phyloP scores from a whole-genome alignment of 2,329 filamentous ascomycete species.

The Orbilia blumenaviensis region DNA sequence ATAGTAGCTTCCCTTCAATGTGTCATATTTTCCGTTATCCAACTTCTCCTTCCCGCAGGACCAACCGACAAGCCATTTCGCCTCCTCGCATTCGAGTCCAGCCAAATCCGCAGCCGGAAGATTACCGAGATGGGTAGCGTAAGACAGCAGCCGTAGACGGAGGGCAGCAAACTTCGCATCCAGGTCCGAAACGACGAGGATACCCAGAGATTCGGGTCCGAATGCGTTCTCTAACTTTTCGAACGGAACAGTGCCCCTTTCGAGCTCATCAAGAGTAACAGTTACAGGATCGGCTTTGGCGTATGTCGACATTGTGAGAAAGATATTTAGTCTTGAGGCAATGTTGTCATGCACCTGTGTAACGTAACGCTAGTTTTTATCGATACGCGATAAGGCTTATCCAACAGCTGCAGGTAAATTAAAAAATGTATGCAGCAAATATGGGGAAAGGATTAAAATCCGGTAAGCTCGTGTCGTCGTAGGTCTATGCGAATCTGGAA shows the following conservation, averaged over 20 bases:
- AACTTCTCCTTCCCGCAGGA: slow-evolving; percentile 83
- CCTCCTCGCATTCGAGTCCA: slow-evolving; percentile 63
- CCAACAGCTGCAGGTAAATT: neutral
- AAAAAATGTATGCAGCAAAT: neutral
- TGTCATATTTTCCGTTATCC: slow-evolving; percentile 79
- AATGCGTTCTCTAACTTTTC: slow-evolving; percentile 80
- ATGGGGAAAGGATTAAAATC: neutral
- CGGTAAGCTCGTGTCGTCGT: neutral
- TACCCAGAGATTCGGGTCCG: slow-evolving; percentile 87
- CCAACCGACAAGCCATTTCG: slow-evolving; percentile 65
- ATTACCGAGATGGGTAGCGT: slow-evolving; percentile 87
- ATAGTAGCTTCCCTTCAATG: slow-evolving; percentile 83
- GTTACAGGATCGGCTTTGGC: slow-evolving; percentile 67
- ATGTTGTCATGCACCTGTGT: slow-evolving; percentile 26
- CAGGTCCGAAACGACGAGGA: slow-evolving; percentile 90
- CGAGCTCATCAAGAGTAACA: slow-evolving; percentile 70
- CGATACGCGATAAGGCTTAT: slow-evolving; percentile 51
- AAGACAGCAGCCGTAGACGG: slow-evolving; percentile 78
- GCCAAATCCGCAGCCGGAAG: slow-evolving; percentile 76
- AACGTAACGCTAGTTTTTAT: slow-evolving; percentile 36
- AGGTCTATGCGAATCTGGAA: neutral
- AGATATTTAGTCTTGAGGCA: neutral
- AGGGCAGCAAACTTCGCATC: slow-evolving; percentile 76
- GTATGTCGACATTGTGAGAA: slow-evolving; percentile 45
- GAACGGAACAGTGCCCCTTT: slow-evolving; percentile 69